Evolutionary conservation across 768 basidiomycete species (phyloP), one percentile per base, ranked within the genome.

Genomic region (Phanerodontia chrysosporium): DNA sequence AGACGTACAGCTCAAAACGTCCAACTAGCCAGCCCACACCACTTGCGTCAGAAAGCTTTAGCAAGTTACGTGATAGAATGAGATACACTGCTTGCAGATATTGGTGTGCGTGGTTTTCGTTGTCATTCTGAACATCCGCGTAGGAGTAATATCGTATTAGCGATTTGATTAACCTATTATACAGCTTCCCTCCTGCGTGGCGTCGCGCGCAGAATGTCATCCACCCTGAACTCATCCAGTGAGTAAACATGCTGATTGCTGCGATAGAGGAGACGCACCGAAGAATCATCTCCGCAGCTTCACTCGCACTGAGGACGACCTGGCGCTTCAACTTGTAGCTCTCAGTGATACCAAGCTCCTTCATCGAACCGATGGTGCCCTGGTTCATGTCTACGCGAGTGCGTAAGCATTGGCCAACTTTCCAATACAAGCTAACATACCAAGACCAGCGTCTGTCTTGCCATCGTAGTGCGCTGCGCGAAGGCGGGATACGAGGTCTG

Each of bases 281-380:
- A 63, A 99, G 83, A 65, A 99, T 98, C 96, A 98, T 98, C 79
- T 98, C 97, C 1, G 93, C 90, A 18, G 95, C 97, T 71, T 99
- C 97, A 58, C 87, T 92, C 1, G 97, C 95, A 68, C 93, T 96
- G 49, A 91, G 75, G 3, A 99, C 89, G 1, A 98, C 95, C 73
- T 98, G 95, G 42, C 88, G 80, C 78, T 99, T 99, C 63, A 99
- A 79, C 78, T 98, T 98, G 76, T 93, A 99, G 66, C 92, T 95
- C 77, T 99, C 96, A 0, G 95, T 98, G 36, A 99, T 76, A 30
- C 97, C 97, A 12, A 96, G 77, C 49, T 84, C 74, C 65, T 74
- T 80, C 97, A 99, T 98, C 7, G 92, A 95, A 0, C 83, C 94
- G 57, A 99, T 87, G 0, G 77, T 74, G 2, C 92, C 96, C 46